These are phyloP conservation scores for Bruguiera gymnorhiza DNA, from an alignment of 345 rosid species.

Conservation along the genomic window DNA sequence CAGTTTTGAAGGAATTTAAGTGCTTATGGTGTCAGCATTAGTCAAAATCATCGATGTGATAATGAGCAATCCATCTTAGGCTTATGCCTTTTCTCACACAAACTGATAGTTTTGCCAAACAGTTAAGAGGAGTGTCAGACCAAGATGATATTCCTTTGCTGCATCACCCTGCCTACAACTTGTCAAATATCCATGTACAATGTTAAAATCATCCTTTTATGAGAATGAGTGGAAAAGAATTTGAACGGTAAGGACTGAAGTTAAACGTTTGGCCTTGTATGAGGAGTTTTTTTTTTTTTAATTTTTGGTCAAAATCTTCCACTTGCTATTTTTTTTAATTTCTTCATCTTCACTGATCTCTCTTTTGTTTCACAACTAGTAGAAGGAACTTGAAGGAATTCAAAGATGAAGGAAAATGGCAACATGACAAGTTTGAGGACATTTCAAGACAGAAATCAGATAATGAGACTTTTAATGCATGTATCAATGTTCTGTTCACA, in stretches of 20 bases:
- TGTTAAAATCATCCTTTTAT: too few relatives aligned
- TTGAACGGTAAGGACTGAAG: neutral
- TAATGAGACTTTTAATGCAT: conserved; percentile 6
- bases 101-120: neutral
- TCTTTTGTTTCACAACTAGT: neutral
- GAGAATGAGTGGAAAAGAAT: neutral
- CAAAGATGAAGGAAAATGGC: conserved; percentile 21
- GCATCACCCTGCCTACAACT: neutral
- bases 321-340: neutral
- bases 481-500: conserved; percentile 12
- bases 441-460: conserved; percentile 8
- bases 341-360: neutral
- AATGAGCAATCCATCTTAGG: neutral
- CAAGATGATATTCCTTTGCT: neutral
- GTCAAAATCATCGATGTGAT: neutral
- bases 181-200: neutral
- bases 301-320: neutral
- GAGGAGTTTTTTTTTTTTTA: neutral
- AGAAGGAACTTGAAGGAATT: conserved; percentile 15
- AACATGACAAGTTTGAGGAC: conserved; percentile 29
- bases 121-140: neutral
- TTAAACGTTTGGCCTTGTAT: neutral
- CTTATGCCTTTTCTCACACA: neutral
- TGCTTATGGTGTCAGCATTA: neutral
- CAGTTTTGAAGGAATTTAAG: neutral